Conservation (phyloP, 108 stramenopile genomes). For the Parietichytrium sp. region DNA sequence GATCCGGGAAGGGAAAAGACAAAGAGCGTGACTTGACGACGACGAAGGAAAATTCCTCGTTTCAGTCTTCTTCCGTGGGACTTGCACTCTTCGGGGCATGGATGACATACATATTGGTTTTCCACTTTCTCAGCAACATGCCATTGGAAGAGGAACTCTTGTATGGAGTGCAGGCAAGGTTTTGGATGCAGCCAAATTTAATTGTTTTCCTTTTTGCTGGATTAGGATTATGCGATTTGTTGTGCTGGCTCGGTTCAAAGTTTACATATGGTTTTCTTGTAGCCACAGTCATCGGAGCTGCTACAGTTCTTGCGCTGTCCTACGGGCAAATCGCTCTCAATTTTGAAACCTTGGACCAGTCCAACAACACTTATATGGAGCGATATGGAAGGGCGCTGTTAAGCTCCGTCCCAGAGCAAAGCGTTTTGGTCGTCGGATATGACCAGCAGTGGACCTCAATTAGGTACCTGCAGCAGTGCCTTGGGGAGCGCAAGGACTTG, state of each 20-base stretch:
- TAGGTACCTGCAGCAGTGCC: conserved; percentile 73
- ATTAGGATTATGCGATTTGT: conserved; percentile 39
- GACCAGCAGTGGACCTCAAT: conserved; percentile 78
- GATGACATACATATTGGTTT: conserved; percentile 64
- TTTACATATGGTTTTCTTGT: not conserved
- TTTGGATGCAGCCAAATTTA: conserved; percentile 79
- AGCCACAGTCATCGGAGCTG: not conserved
- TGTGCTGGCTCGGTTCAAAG: no score
- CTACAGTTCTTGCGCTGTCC: not conserved
- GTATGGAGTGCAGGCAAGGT: conserved; percentile 72
- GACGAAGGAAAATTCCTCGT: not conserved
- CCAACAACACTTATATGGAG: conserved; percentile 55
- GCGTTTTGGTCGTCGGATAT: conserved; percentile 71
- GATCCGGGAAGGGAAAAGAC: not conserved
- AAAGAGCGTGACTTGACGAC: not conserved
- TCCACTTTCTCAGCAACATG: conserved; percentile 71
- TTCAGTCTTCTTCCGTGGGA: not conserved
- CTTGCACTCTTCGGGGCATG: conserved; percentile 33
- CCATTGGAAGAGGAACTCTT: conserved; percentile 66
- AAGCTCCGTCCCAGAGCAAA: conserved; percentile 59
- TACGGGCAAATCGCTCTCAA: not conserved
- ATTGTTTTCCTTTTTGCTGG: conserved; percentile 54
- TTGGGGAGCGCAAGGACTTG: conserved; percentile 65
- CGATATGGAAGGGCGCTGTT: conserved; percentile 69
- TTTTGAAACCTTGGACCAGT: conserved; percentile 42